Evolutionary conservation across 2,329 filamentous ascomycete species (phyloP).

Genomic region (Alternaria sp.): DNA sequence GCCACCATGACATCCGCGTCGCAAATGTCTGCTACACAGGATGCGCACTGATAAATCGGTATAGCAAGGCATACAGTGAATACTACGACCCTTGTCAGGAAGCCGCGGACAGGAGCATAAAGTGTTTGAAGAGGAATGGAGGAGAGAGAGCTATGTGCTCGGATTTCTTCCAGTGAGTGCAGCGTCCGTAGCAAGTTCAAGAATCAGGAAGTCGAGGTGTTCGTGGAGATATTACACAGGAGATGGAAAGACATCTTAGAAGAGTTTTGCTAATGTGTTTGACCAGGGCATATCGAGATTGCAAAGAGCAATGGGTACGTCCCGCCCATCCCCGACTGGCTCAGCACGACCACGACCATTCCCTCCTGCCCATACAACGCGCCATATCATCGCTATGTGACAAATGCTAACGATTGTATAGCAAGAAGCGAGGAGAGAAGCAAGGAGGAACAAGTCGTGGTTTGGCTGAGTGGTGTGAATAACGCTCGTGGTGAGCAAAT

Average conservation of each 20-base stretch:
- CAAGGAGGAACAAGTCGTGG: slow-evolving; percentile 31
- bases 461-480: slow-evolving; percentile 20
- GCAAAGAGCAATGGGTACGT: slow-evolving; percentile 92
- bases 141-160: slow-evolving; percentile 88
- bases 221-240: no score
- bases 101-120: slow-evolving; percentile 82
- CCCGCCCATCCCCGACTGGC: neutral
- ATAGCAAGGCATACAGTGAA: slow-evolving; percentile 85
- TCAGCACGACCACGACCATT: neutral
- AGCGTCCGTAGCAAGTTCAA: neutral
- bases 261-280: neutral
- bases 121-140: slow-evolving; percentile 86
- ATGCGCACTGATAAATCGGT: slow-evolving; percentile 15
- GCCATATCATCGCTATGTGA: neutral
- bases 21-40: neutral
- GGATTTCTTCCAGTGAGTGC: slow-evolving; percentile 87
- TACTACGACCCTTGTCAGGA: slow-evolving; percentile 97
- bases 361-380: neutral
- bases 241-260: no score
- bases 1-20: slow-evolving; percentile 10
- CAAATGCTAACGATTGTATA: slow-evolving; percentile 14
- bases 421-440: slow-evolving; percentile 36
- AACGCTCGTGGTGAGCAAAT: neutral
- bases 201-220: neutral
- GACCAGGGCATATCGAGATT: slow-evolving; percentile 87